Conservation (phyloP, 306 rosid species). For the Morella rubra region DNA sequence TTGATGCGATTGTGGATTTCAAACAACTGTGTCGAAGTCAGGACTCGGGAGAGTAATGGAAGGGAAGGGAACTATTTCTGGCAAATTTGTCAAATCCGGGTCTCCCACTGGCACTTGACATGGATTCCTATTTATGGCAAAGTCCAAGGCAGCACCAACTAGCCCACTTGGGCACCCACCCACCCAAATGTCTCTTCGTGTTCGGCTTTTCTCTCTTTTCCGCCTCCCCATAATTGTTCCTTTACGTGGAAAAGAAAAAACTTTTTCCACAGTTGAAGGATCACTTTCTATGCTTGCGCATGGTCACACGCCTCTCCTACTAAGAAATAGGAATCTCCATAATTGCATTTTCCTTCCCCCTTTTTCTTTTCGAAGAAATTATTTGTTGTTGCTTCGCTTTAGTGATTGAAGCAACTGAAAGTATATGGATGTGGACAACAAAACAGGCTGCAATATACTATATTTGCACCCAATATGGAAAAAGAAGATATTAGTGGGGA, state of each 20-base stretch:
- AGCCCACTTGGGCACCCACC: slow-evolving; percentile 37
- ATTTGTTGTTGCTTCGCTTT: slow-evolving; percentile 41
- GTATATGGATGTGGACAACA: slow-evolving; percentile 38
- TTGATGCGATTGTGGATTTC: neutral
- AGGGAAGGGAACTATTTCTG: slow-evolving; percentile 32
- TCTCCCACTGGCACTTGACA: slow-evolving; percentile 36
- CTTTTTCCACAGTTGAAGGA: slow-evolving; percentile 81
- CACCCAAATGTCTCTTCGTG: slow-evolving; percentile 24
- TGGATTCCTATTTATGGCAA: slow-evolving; percentile 35
- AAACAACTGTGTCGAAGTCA: slow-evolving; percentile 10
- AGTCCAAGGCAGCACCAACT: slow-evolving; percentile 28
- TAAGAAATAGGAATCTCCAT: slow-evolving; percentile 53
- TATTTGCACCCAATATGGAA: slow-evolving; percentile 37
- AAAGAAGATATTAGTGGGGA: slow-evolving; percentile 30
- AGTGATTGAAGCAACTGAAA: slow-evolving; percentile 36
- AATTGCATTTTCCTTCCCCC: slow-evolving; percentile 14
- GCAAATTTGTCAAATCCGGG: slow-evolving; percentile 22
- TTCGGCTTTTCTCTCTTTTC: slow-evolving; percentile 35
- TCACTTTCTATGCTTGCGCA: slow-evolving; percentile 41
- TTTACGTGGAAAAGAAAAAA: slow-evolving; percentile 58
- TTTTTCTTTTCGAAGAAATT: slow-evolving; percentile 11
- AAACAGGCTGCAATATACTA: slow-evolving; percentile 15
- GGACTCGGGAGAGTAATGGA: slow-evolving; percentile 27
- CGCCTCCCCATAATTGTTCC: slow-evolving; percentile 38
- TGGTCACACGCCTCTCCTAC: slow-evolving; percentile 49